Conservation (phyloP, 2,329 filamentous ascomycete species). For the Tricladium varicosporioides region DNA sequence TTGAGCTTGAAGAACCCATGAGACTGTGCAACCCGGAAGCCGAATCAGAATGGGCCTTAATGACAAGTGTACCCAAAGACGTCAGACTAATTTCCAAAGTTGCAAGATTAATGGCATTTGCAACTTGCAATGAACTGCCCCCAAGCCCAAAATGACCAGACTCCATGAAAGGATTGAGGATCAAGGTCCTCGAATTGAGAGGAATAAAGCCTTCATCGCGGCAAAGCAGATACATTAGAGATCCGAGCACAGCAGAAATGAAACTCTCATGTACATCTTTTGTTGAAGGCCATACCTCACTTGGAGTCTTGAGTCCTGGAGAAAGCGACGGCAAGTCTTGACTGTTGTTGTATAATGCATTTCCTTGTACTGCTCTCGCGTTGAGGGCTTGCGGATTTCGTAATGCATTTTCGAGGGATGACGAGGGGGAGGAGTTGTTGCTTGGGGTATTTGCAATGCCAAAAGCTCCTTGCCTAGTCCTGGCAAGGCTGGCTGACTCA, state of each 20-base stretch:
- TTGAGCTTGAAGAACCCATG: constrained; percentile 1
- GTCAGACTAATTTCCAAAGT: constrained; percentile 34
- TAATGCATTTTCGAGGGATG: constrained; percentile 25
- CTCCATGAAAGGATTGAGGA: constrained; percentile 19
- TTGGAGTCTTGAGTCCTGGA: constrained; percentile 22
- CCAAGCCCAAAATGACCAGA: not conserved
- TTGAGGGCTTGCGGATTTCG: constrained; percentile 29
- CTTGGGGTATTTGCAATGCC: constrained; percentile 24
- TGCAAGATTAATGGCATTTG: constrained; percentile 27
- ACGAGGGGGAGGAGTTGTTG: constrained; percentile 30
- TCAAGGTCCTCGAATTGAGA: constrained; percentile 35
- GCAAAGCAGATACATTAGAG: constrained; percentile 33
- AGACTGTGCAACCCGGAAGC: constrained; percentile 28
- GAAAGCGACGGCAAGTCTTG: constrained; percentile 26
- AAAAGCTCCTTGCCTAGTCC: constrained; percentile 19
- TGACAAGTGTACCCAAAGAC: constrained; percentile 32
- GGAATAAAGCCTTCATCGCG: constrained; percentile 32
- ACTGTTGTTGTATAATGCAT: constrained; percentile 19
- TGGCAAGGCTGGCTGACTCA: constrained; percentile 30
- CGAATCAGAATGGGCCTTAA: constrained; percentile 31
- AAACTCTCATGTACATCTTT: constrained; percentile 35
- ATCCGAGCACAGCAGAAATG: constrained; percentile 34
- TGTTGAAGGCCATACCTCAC: constrained; percentile 17
- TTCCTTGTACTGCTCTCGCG: constrained; percentile 24
- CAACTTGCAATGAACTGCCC: constrained; percentile 2